Conservation (phyloP, 345 rosid species). For the Erodium maritimum region DNA sequence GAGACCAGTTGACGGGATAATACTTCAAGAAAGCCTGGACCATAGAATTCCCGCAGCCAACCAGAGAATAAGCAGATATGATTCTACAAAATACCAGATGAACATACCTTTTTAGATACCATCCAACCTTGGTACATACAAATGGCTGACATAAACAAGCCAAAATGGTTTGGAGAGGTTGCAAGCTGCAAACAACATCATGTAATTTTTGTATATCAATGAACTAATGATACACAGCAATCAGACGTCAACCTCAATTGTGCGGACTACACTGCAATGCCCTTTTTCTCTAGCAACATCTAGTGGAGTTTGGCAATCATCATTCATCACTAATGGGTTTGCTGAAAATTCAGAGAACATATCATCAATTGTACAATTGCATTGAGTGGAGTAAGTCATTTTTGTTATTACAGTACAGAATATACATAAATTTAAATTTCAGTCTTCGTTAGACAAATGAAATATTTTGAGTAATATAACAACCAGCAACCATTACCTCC, state of each 20-base stretch:
- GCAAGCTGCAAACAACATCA: not conserved
- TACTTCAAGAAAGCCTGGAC: constrained; percentile 74
- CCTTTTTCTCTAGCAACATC: constrained; percentile 90
- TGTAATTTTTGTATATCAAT: not conserved
- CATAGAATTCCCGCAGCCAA: constrained; percentile 85
- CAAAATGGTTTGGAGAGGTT: not conserved
- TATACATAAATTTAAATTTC: not conserved
- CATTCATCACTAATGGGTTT: constrained; percentile 67
- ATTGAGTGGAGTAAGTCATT: not conserved
- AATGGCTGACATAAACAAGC: no score
- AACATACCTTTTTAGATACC: not conserved
- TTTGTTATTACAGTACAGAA: not conserved
- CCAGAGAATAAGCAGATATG: constrained; percentile 87
- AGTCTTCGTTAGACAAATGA: constrained; percentile 1
- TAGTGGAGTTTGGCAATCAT: constrained; percentile 85
- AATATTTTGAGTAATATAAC: not conserved
- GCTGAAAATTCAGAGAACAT: constrained; percentile 26
- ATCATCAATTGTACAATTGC: not conserved
- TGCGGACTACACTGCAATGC: constrained; percentile 52
- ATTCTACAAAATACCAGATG: constrained; percentile 21
- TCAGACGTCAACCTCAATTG: constrained; percentile 55
- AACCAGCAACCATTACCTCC: constrained; percentile 43
- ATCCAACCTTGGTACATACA: not conserved
- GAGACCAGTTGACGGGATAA: constrained; percentile 76
- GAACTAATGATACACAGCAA: not conserved